A percentile compares a stretch with the other conserved stretches of the same genome.
phyloP scores from a whole-genome alignment of 768 basidiomycete species.

The Lactifluus echinatus region DNA sequence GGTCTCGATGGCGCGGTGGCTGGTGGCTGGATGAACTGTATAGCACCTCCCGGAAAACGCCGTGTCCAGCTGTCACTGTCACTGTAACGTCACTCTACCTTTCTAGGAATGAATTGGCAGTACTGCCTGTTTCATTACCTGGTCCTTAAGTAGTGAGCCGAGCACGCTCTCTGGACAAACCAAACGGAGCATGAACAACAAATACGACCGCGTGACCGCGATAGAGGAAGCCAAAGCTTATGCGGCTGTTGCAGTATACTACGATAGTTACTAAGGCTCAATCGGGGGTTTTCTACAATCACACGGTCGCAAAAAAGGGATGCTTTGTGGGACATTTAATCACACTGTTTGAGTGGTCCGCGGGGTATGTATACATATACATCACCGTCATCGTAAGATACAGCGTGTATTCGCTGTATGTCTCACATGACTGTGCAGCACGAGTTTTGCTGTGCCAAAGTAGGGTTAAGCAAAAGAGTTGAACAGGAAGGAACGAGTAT shows the following conservation, averaged over 20 bases:
- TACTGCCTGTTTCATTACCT: no score
- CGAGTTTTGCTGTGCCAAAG: constrained; percentile 70
- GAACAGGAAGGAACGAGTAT: constrained; percentile 18
- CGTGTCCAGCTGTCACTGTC: no score
- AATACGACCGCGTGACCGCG: no score
- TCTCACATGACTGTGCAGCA: constrained; percentile 80
- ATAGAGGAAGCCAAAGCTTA: no score
- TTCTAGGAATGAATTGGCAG: no score
- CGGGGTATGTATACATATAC: constrained; percentile 15
- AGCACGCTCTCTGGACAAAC: background rate
- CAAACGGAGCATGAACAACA: background rate
- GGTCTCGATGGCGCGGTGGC: background rate
- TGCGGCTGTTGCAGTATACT: background rate
- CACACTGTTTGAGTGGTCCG: constrained; percentile 7
- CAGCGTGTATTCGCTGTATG: background rate
- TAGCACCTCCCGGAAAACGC: constrained; percentile 6
- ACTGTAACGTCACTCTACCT: no score
- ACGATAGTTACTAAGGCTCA: background rate
- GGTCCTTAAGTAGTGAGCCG: background rate
- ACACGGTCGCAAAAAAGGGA: background rate
- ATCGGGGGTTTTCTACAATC: background rate
- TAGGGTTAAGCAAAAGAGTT: background rate
- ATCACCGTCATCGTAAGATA: constrained; percentile 9
- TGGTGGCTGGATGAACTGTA: constrained; percentile 16
- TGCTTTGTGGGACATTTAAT: constrained; percentile 1